Base-by-base conservation (phyloP, 2,329 filamentous ascomycete genomes). In the Arthrinium puccinioides region DNA sequence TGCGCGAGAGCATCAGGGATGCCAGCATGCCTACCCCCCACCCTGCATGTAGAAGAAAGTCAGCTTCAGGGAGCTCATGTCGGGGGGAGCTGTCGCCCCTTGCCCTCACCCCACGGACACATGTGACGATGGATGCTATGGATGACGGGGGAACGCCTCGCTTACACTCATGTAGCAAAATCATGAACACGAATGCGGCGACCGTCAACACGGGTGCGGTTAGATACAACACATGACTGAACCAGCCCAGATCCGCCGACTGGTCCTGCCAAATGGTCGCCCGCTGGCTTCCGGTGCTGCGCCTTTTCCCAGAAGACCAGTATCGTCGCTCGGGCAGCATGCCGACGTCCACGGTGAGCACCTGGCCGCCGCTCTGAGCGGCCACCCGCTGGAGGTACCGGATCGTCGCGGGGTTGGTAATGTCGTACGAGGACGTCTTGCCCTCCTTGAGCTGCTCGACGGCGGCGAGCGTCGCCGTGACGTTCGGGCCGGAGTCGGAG, bases 321-420 rank as follows among this genome's bases (percentile, higher is more conserved):
- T 50, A 51, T 15, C 31, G 46, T 13, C 49, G 48, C 16, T 70
- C 63, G 35, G 74, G 72, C 24, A 76, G 60, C 55, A 69, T 67
- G 3, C 76, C 72, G 16, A 81, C 66, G 48, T 77, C 67, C 21
- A 82, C 56, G 9, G 74, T 73, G 23, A 79, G 63, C 15, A 73
- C 23, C 23, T 27, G 15, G 13, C 23, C 33, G 18, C 16, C 24
- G 33, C 11, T 61, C 40, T 70, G 68, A 13, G 76, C 76, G 18
- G 73, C 72, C 14, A 81, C 66, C 35, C 67, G 70, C 56, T 79
- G 57, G 26, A 77, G 55, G 45, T 70, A 80, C 31, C 62, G 56
- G 8, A 73, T 64, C 2, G 72, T 77, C 23, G 74, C 74, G 13
- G 62, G 55, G 41, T 77, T 77, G 32, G 58, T 62, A 32, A 73